Evolutionary conservation across 352 stramenopile species (phyloP).

Genomic region (Globisporangium heterothallicum): DNA sequence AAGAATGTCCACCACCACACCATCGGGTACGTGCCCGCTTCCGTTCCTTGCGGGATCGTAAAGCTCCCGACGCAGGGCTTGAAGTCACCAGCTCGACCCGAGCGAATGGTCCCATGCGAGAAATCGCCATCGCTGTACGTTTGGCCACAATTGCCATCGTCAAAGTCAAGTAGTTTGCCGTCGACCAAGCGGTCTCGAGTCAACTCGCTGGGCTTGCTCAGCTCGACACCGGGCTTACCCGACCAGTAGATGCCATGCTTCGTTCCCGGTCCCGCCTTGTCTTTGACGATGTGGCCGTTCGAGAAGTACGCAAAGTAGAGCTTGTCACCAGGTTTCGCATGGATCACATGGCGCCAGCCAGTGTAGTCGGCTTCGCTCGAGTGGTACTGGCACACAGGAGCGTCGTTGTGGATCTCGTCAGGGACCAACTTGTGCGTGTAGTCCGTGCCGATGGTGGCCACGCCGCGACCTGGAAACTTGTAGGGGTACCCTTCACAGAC

Average conservation of each 20-base stretch:
- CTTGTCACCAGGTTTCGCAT: conserved; percentile 4
- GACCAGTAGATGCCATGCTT: conserved; percentile 34
- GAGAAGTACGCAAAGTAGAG: conserved; percentile 54
- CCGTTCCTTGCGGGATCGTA: conserved; percentile 19
- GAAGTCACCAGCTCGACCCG: conserved; percentile 19
- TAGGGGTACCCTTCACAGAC: conserved; percentile 31
- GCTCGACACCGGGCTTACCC: conserved; percentile 14
- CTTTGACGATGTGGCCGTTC: conserved; percentile 46
- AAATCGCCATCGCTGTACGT: conserved; percentile 4
- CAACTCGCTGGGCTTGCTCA: conserved; percentile 27
- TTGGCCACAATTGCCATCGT: conserved; percentile 33
- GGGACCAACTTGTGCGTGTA: conserved; percentile 24
- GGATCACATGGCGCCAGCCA: conserved; percentile 5
- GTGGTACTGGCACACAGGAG: conserved; percentile 8
- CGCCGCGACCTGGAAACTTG: conserved; percentile 25
- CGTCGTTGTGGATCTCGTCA: neutral
- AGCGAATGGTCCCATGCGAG: no score
- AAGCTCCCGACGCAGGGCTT: conserved; percentile 28
- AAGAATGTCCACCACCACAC: conserved; percentile 36
- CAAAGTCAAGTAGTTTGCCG: conserved; percentile 17
- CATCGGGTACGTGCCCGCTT: conserved; percentile 23
- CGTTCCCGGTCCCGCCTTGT: conserved; percentile 15
- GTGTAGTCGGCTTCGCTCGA: neutral
- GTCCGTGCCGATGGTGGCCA: conserved; percentile 15
- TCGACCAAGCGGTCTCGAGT: conserved; percentile 17